phyloP scores from a whole-genome alignment of 176 grass and related monocot species.

The Pontederia paniculata region DNA sequence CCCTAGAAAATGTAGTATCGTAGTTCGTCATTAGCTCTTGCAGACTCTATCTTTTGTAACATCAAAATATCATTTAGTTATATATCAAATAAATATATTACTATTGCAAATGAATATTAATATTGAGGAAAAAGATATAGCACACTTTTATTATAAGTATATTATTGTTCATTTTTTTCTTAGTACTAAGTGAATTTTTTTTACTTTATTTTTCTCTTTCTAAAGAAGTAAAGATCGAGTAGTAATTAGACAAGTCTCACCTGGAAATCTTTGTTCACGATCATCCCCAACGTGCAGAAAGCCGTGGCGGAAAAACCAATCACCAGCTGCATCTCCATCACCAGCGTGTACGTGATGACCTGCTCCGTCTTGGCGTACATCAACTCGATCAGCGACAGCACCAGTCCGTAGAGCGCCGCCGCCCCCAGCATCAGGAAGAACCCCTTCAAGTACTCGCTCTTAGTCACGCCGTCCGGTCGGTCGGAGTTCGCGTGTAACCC shows the following conservation, averaged over 20 bases:
- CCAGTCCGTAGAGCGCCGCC: slow-evolving; percentile 45
- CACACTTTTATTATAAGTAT: too few relatives aligned
- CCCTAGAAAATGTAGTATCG: too few relatives aligned
- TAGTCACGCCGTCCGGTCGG: slow-evolving; percentile 41
- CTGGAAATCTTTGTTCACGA: slow-evolving; percentile 57
- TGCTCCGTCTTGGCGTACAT: slow-evolving; percentile 25
- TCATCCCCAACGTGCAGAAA: slow-evolving; percentile 55
- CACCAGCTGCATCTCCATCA: slow-evolving; percentile 86
- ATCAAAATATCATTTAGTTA: too few relatives aligned
- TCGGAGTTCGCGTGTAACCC: slow-evolving; percentile 49
- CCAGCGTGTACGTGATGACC: slow-evolving; percentile 48
- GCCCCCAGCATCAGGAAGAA: slow-evolving; percentile 56
- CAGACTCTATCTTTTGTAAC: too few relatives aligned
- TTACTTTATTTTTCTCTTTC: background rate
- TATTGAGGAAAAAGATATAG: too few relatives aligned
- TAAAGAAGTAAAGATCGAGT: background rate
- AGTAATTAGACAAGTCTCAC: slow-evolving; percentile 15
- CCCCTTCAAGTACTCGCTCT: slow-evolving; percentile 38
- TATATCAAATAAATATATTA: too few relatives aligned
- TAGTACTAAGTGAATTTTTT: too few relatives aligned
- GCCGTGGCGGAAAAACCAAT: slow-evolving; percentile 58
- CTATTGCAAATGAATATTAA: too few relatives aligned
- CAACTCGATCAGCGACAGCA: slow-evolving; percentile 61
- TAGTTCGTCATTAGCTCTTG: too few relatives aligned
- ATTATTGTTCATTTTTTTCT: too few relatives aligned